Evolutionary conservation across 2,329 filamentous ascomycete species (phyloP).

Genomic region (Hymenoscyphus fraxineus): DNA sequence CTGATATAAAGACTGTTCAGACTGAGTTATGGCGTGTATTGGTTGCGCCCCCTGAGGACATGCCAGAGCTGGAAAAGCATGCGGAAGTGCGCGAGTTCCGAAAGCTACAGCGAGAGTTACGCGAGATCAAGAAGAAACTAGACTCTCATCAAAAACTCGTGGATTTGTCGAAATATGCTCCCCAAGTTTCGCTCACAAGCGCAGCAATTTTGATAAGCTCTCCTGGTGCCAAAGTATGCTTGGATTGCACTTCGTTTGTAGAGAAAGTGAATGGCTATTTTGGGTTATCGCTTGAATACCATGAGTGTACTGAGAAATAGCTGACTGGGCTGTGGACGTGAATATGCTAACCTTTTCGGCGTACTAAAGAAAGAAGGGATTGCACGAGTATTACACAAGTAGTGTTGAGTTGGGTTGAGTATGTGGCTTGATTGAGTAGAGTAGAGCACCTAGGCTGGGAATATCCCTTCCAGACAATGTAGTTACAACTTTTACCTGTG

Average conservation of each 20-base stretch:
- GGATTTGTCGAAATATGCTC: neutral
- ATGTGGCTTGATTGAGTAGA: no score
- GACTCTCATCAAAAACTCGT: neutral
- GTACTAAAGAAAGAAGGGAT: no score
- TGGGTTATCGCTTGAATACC: neutral
- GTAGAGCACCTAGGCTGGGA: no score
- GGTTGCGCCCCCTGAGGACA: neutral
- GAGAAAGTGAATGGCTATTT: neutral
- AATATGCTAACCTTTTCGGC: neutral
- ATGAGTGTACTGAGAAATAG: neutral
- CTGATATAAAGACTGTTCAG: neutral
- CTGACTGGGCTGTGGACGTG: neutral
- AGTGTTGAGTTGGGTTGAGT: no score
- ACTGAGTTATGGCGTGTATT: neutral
- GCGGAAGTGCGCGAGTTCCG: neutral
- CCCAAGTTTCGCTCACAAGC: neutral
- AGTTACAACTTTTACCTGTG: no score
- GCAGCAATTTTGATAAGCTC: neutral
- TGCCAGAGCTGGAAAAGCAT: neutral
- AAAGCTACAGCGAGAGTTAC: neutral
- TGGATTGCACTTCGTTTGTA: neutral
- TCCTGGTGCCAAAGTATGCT: neutral
- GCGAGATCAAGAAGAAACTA: neutral
- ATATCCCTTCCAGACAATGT: no score
- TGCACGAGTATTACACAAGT: no score